These are phyloP conservation scores for Nakaseomyces bracarensis DNA, from an alignment of 1,139 yeast species.

Conservation along the genomic window DNA sequence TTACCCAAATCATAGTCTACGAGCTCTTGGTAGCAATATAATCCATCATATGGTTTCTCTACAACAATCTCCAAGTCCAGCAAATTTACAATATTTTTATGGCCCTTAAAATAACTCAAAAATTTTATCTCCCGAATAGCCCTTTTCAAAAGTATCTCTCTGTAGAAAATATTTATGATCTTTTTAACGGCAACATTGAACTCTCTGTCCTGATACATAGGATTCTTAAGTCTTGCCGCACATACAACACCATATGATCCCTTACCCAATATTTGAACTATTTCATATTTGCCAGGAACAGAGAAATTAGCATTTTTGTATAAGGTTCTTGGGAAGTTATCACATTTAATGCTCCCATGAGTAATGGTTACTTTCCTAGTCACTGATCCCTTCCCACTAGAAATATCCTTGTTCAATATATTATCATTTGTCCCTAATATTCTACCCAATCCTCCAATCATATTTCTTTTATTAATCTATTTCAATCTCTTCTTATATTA, in stretches of 20 bases:
- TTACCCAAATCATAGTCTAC: conserved; percentile 73
- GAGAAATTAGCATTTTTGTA: conserved; percentile 48
- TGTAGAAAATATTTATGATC: conserved; percentile 56
- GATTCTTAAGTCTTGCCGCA: conserved; percentile 54
- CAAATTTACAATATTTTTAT: conserved; percentile 64
- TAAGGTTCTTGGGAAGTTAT: conserved; percentile 21
- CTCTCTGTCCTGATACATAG: conserved; percentile 10
- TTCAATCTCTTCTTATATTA: no score
- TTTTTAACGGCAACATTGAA: conserved; percentile 61
- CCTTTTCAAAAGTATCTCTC: conserved; percentile 57
- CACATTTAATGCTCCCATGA: conserved; percentile 1
- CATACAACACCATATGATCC: conserved; percentile 91
- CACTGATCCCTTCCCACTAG: background rate
- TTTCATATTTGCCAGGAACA: conserved; percentile 55
- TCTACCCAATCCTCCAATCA: conserved; percentile 3
- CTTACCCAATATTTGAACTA: conserved; percentile 61
- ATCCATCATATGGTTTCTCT: conserved; percentile 65
- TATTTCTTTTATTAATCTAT: no score
- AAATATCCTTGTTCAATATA: background rate
- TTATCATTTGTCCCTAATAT: conserved; percentile 3
- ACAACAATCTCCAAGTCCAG: conserved; percentile 65
- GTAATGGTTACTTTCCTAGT: no score
- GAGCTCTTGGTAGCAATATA: conserved; percentile 76
- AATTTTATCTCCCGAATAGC: conserved; percentile 73
- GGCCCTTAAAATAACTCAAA: conserved; percentile 75